Evolutionary conservation across 2,329 filamentous ascomycete genomes (phyloP), one percentile per base, ranked within the genome.

Genomic region (Phyllosticta citrichinensis): DNA sequence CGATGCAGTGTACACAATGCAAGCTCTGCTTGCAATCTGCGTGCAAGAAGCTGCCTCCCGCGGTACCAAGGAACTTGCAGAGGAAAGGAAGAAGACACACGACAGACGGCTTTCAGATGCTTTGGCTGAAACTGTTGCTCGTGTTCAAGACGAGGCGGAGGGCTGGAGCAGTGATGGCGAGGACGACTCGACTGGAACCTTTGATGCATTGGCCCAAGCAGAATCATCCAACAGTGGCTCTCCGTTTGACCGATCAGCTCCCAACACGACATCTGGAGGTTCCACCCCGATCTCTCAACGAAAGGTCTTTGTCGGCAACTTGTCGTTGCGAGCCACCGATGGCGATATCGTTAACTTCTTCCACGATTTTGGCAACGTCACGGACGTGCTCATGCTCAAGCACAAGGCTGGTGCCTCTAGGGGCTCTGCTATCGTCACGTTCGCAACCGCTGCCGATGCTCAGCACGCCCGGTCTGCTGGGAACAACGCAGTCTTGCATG

Each of bases 1-100:
- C 65, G 91, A 96, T 70, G 91, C 91, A 0, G 81, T 85, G 1
- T 94, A 88, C 70, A 93, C 90, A 0, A 74, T 96, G 64, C 85
- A 87, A 63, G 87, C 85, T 8, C 82, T 94, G 79, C 71, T 96
- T 6, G 83, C 77, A 5, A 81, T 90, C 63, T 80, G 79, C 47
- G 73, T 84, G 65, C 69, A 73, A 53, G 73, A 78, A 19, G 70
- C 79, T 2, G 64, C 68, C 8, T 71, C 69, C 25, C 71, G 75
- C 4, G 69, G 68, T 1, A 67, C 67, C 2, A 55, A 68, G 2
- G 68, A 68, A 25, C 60, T 67, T 6, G 65, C 70, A 40, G 63
- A 65, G 27, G 65, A 67, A 30, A 62, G 66, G 2, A 66, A 69
- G 25, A 66, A 67, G 20, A 62, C 69, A 2, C 63, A 65, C 30